These are phyloP conservation scores for Agrocybe chaxingu DNA, from an alignment of 768 basidiomycete species.

Conservation along the genomic window DNA sequence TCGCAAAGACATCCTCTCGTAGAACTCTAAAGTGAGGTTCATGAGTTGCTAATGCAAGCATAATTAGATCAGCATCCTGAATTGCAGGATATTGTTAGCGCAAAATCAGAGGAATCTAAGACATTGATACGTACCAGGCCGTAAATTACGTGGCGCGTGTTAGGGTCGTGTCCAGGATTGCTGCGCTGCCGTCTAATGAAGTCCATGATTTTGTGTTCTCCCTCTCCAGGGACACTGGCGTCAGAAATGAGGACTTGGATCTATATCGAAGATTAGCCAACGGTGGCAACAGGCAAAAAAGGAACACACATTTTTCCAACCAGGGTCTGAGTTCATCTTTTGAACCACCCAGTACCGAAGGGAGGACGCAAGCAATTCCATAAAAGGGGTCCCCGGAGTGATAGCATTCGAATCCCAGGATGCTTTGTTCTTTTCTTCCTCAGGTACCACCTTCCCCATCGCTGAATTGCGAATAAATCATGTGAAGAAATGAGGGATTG, in stretches of 20 bases:
- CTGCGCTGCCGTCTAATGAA: slow-evolving; percentile 88
- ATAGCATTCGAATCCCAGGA: slow-evolving; percentile 99
- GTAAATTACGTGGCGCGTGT: slow-evolving; percentile 96
- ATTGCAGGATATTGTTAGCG: slow-evolving; percentile 10
- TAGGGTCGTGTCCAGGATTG: slow-evolving; percentile 89
- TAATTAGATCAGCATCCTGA: slow-evolving; percentile 98
- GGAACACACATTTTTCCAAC: slow-evolving; percentile 82
- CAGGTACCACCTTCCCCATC: slow-evolving; percentile 87
- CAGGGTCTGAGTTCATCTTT: slow-evolving; percentile 93
- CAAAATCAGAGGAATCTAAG: not conserved
- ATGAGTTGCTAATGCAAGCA: slow-evolving; percentile 96
- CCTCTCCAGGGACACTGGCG: slow-evolving; percentile 95
- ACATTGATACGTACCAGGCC: slow-evolving; percentile 67
- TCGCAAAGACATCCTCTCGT: slow-evolving; percentile 93
- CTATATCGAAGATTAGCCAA: slow-evolving; percentile 33
- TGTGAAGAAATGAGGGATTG: not conserved
- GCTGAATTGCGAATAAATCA: slow-evolving; percentile 38
- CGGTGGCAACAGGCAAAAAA: not conserved
- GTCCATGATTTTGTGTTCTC: slow-evolving; percentile 99
- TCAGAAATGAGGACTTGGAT: slow-evolving; percentile 97
- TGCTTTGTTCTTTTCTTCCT: slow-evolving; percentile 80
- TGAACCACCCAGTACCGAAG: slow-evolving; percentile 95
- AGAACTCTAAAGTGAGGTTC: slow-evolving; percentile 98
- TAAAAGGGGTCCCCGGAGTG: slow-evolving; percentile 98
- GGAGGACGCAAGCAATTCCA: slow-evolving; percentile 85